Evolutionary conservation across 805 yeast species (phyloP).

Genomic region (Candida railenensis): DNA sequence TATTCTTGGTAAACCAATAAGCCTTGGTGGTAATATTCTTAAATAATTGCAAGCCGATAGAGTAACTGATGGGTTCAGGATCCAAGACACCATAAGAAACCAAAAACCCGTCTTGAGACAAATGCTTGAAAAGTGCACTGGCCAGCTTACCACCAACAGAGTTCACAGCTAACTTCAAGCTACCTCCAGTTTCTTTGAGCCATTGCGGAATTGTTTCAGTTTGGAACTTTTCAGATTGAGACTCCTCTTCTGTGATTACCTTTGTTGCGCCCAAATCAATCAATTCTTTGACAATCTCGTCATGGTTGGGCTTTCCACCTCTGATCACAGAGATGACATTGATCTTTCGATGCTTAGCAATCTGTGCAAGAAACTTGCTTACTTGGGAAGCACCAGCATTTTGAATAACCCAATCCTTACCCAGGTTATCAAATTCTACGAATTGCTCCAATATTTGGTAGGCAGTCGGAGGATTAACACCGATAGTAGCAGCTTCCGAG

Average conservation of each 20-base stretch:
- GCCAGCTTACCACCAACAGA: conserved; percentile 29
- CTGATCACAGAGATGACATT: conserved; percentile 29
- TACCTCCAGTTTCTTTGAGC: conserved; percentile 12
- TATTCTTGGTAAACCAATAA: conserved; percentile 32
- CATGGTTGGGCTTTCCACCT: conserved; percentile 23
- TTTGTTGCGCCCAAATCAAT: conserved; percentile 29
- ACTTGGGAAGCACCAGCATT: conserved; percentile 38
- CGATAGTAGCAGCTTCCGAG: conserved; percentile 76
- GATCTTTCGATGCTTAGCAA: conserved; percentile 23
- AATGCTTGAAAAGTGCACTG: conserved; percentile 18
- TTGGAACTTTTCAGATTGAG: conserved; percentile 17
- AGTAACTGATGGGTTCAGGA: conserved; percentile 16
- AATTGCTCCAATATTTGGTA: conserved; percentile 73
- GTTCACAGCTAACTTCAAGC: conserved; percentile 30
- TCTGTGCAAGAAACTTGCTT: conserved; percentile 26
- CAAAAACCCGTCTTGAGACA: conserved; percentile 26
- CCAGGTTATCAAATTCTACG: conserved; percentile 23
- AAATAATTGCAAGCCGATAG: conserved; percentile 25
- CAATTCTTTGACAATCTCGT: conserved; percentile 19
- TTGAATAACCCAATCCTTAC: conserved; percentile 31
- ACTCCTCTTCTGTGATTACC: conserved; percentile 28
- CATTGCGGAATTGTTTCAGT: conserved; percentile 13
- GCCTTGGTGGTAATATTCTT: conserved; percentile 28
- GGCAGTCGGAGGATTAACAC: conserved; percentile 90
- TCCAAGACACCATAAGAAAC: conserved; percentile 27